Conservation (phyloP, 495 filamentous ascomycete genomes). For the Poronia punctata region DNA sequence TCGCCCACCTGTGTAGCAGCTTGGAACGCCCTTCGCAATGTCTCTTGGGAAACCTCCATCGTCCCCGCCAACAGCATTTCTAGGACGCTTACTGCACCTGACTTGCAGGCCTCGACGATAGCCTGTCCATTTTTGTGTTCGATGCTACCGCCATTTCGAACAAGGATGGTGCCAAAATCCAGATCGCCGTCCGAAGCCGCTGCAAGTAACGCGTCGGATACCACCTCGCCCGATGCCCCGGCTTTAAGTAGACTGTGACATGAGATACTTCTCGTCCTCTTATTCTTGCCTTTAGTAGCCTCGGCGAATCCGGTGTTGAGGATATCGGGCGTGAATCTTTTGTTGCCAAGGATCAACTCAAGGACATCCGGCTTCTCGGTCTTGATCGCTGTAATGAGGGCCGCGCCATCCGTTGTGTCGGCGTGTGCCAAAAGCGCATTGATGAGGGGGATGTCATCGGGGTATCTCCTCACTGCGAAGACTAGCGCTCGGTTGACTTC, state of each 20-base stretch:
- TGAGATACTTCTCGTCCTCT: constrained; percentile 22
- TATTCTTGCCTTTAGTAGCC: constrained; percentile 25
- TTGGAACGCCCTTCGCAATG: constrained; percentile 35
- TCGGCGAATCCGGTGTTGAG: constrained; percentile 26
- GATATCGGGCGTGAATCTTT: constrained; percentile 18
- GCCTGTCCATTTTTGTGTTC: constrained; percentile 41
- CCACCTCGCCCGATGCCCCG: constrained; percentile 25
- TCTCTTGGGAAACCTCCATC: constrained; percentile 23
- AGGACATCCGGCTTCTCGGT: constrained; percentile 28
- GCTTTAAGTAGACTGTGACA: constrained; percentile 31
- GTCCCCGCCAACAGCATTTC: constrained; percentile 31
- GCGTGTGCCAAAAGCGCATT: constrained; percentile 30
- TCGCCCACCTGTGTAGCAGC: constrained; percentile 36
- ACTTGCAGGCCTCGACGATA: constrained; percentile 36
- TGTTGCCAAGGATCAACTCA: constrained; percentile 31
- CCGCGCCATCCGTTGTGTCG: constrained; percentile 35
- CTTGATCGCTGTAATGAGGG: constrained; percentile 31
- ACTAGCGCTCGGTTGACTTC: constrained; percentile 38
- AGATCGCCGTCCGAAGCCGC: constrained; percentile 41
- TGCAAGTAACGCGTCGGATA: constrained; percentile 34
- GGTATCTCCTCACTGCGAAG: constrained; percentile 33
- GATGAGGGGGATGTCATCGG: constrained; percentile 34
- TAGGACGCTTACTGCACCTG: constrained; percentile 32
- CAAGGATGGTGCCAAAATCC: constrained; percentile 31
- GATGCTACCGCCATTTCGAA: constrained; percentile 34